Evolutionary conservation across 2,329 filamentous ascomycete genomes (phyloP), one percentile per base, ranked within the genome.

Genomic region (Colletotrichum tropicale): DNA sequence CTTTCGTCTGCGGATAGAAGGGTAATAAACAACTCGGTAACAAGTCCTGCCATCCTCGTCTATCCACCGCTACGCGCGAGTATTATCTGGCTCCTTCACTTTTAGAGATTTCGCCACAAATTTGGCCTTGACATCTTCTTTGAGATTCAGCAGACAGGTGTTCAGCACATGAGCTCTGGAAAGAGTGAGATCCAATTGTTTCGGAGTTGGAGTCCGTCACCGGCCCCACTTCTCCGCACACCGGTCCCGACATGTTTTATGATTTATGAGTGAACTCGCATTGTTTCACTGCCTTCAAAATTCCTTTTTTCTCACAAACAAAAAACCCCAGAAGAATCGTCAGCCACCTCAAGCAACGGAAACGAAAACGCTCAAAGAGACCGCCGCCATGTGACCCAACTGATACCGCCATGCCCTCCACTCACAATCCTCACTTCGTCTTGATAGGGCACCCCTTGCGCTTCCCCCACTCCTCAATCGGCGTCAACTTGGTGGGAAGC

Each of bases 401-500:
- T n/a, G 1, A n/a, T 6, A 2, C 38, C 9, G 38, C 38, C 43
- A 48, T 48, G n/a, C 18, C 10, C 0, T 48, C 43, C 5, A 48
- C 6, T 13, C 10, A 13, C 43, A 4, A 4, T 48, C 1, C 56
- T 61, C 28, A 34, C 30, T 61, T 61, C 8, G 38, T n/a, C 21
- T 66, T n/a, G 36, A 66, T 48, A 3, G 64, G 38, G 6, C 64
- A 48, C 7, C 64, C 26, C 12, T 66, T 66, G 13, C 64, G 64
- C 9, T n/a, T 66, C 9, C 36, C 64, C 38, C 64, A 66, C n/a
- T 48, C 64, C 64, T 66, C 64, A 52, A 66, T 66, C 36, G 36
- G 3, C 38, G 64, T 66, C 64, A 66, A 24, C 38, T 55, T 24
- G 3, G 64, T 18, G 7, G 26, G 64, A 66, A 85, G 71, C 64